Conservation (phyloP, 208 protist genomes). For the Lotmaria passim region DNA sequence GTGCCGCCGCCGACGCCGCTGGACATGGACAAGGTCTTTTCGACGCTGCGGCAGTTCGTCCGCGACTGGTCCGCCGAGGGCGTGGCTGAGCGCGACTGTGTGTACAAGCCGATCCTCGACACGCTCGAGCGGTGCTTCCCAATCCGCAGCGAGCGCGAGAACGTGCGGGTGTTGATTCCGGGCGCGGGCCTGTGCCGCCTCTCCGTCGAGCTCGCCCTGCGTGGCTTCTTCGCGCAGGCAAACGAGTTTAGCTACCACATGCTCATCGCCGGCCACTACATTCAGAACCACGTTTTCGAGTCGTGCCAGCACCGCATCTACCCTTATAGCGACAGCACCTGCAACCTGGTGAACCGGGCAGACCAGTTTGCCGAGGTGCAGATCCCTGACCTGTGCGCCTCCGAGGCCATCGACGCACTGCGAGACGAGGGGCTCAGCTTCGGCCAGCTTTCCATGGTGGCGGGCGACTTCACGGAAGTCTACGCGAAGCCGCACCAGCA, state of each 20-base stretch:
- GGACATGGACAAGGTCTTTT: constrained; percentile 95
- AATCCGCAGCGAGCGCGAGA: constrained; percentile 42
- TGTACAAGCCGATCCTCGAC: constrained; percentile 90
- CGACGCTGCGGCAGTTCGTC: constrained; percentile 96
- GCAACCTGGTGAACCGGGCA: constrained; percentile 86
- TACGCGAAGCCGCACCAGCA: constrained; percentile 89
- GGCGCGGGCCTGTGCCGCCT: constrained; percentile 94
- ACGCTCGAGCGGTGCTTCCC: constrained; percentile 84
- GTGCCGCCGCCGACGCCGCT: constrained; percentile 82
- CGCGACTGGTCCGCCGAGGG: constrained; percentile 96
- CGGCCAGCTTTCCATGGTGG: constrained; percentile 96
- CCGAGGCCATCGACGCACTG: constrained; percentile 78
- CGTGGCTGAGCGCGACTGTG: constrained; percentile 84
- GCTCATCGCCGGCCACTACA: constrained; percentile 96
- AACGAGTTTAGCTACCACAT: constrained; percentile 99
- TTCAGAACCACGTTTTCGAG: constrained; percentile 94
- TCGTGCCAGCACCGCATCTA: constrained; percentile 87
- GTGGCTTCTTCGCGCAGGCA: constrained; percentile 93
- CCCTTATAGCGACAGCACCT: constrained; percentile 93
- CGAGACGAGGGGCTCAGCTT: constrained; percentile 53
- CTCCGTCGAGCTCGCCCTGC: constrained; percentile 92
- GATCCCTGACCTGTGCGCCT: constrained; percentile 93
- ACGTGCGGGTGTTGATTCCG: constrained; percentile 85
- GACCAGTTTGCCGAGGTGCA: constrained; percentile 90
- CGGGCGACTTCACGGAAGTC: constrained; percentile 97